phyloP scores from a whole-genome alignment of 2,329 filamentous ascomycete genomes.

The Arthrobotrys entomopaga region DNA sequence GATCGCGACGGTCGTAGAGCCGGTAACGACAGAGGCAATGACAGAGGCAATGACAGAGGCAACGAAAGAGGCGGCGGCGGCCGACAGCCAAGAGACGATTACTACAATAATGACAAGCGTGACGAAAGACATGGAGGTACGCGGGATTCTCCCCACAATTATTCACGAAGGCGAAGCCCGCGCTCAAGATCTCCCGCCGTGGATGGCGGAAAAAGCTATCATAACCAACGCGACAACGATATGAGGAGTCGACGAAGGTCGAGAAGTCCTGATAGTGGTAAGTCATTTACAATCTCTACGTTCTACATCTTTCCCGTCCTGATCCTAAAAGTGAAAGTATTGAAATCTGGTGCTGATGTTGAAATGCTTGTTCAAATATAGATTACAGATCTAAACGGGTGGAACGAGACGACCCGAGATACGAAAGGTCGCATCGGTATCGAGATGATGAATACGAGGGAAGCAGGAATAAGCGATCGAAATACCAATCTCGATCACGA shows the following conservation, averaged over 20 bases:
- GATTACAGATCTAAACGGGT: constrained; percentile 26
- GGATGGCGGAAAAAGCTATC: constrained; percentile 40
- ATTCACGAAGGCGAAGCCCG: constrained; percentile 52
- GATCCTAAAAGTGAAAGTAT: neutral
- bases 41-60: too few species aligned
- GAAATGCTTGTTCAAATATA: neutral
- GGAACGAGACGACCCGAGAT: constrained; percentile 37
- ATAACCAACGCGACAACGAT: constrained; percentile 38
- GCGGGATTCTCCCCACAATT: constrained; percentile 50
- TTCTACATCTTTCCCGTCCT: neutral
- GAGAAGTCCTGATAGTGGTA: constrained; percentile 44
- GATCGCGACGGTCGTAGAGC: constrained; percentile 19
- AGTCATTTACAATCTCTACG: neutral
- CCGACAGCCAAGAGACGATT: constrained; percentile 36
- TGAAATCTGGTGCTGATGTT: neutral
- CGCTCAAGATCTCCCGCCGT: constrained; percentile 51
- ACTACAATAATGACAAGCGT: constrained; percentile 35
- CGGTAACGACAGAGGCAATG: neutral
- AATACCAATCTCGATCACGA: constrained; percentile 34
- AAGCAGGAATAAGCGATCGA: constrained; percentile 29
- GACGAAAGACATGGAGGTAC: constrained; percentile 49
- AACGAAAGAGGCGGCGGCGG: neutral
- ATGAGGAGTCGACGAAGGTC: constrained; percentile 31
- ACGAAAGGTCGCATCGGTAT: constrained; percentile 35
- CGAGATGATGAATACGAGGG: constrained; percentile 22